phyloP scores from a whole-genome alignment of 495 filamentous ascomycete genomes.

The Neurospora sp. region DNA sequence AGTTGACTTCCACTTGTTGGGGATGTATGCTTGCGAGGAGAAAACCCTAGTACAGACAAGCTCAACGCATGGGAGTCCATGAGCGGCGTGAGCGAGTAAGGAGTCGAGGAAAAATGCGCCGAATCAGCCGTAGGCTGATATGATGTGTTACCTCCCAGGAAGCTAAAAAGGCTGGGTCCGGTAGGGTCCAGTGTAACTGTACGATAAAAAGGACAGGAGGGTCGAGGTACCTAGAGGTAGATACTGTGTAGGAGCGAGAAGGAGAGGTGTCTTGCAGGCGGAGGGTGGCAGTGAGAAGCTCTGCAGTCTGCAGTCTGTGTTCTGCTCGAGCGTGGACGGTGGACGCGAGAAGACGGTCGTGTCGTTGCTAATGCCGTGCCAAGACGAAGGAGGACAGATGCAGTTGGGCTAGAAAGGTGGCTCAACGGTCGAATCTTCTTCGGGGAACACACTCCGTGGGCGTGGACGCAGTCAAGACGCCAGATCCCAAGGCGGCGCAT shows the following conservation, averaged over 20 bases:
- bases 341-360: constrained; percentile 6
- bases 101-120: constrained; percentile 31
- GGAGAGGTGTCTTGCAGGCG: constrained; percentile 19
- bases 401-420: constrained; percentile 11
- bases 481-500: background rate
- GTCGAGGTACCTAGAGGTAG: constrained; percentile 1
- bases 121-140: constrained; percentile 43
- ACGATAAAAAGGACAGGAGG: constrained; percentile 13
- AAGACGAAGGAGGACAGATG: constrained; percentile 6
- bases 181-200: constrained; percentile 22
- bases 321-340: background rate
- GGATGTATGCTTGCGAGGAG: constrained; percentile 1
- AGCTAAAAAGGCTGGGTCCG: constrained; percentile 11
- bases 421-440: constrained; percentile 20
- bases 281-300: constrained; percentile 19
- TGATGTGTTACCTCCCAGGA: constrained; percentile 18
- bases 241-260: constrained; percentile 8
- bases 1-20: background rate
- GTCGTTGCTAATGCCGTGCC: constrained; percentile 8
- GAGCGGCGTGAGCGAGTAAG: constrained; percentile 3
- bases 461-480: constrained; percentile 2
- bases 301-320: background rate
- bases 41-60: constrained; percentile 10
- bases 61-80: background rate
- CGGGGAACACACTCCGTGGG: constrained; percentile 7